Evolutionary conservation across 805 yeast genomes (phyloP).

Genomic region (Zygosaccharomyces bailii): DNA sequence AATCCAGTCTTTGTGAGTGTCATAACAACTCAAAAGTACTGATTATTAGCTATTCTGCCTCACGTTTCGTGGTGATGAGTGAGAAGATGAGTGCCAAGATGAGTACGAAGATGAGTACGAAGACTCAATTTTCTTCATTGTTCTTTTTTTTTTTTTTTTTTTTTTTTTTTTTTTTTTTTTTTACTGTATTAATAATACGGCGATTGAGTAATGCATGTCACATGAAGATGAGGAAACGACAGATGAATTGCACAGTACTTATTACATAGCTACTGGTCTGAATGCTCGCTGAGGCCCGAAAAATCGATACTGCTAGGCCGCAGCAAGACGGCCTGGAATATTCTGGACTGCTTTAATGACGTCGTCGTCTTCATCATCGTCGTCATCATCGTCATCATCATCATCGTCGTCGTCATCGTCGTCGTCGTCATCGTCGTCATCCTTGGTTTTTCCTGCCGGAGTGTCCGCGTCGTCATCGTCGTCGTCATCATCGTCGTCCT

Average conservation of each 20-base stretch:
- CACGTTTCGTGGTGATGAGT: constrained; percentile 2
- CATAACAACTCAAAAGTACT: constrained; percentile 1
- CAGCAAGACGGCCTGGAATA: constrained; percentile 4
- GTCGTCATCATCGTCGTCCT: constrained; percentile 43
- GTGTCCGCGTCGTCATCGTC: constrained; percentile 38
- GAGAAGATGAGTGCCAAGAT: too few species aligned
- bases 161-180: too few species aligned
- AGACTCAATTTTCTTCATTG: background rate
- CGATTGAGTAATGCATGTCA: background rate
- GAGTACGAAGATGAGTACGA: too few species aligned
- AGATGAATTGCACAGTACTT: constrained; percentile 4
- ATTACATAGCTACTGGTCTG: constrained; percentile 6
- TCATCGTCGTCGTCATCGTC: constrained; percentile 47
- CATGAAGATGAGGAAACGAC: constrained; percentile 2
- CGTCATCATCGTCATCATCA: constrained; percentile 43
- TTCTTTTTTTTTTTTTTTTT: background rate
- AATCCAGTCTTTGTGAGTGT: constrained; percentile 29
- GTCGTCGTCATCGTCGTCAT: constrained; percentile 46
- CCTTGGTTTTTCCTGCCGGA: constrained; percentile 33
- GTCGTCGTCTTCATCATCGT: constrained; percentile 41
- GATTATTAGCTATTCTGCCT: background rate
- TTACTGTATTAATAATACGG: background rate
- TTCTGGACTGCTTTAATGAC: constrained; percentile 33
- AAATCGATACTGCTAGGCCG: background rate
- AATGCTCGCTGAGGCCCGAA: background rate